Evolutionary conservation across 208 protist species (phyloP), one percentile per base, ranked within the genome.

Genomic region (Leishmania tarentolae): DNA sequence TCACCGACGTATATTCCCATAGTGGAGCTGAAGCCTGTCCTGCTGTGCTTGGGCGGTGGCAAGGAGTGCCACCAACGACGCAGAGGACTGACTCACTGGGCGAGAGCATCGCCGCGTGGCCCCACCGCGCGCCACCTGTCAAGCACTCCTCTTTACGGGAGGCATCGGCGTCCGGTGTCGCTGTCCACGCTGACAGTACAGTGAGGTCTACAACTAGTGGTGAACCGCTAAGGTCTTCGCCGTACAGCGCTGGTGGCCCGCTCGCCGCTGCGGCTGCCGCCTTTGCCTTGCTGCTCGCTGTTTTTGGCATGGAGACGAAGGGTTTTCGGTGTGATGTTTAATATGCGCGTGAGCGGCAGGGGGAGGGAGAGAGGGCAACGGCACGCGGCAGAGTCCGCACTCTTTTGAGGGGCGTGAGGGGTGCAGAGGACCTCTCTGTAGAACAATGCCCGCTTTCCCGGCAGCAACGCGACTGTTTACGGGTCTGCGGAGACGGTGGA

Each of bases 181-280:
- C 68, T 5, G 59, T 52, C 80, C 80, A 83, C 35, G 52, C 15
- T 9, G 40, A 70, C 4, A 69, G 31, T 24, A 28, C 70, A 3
- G 66, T 71, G 8, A 84, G 37, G 19, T 75, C 71, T 15, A 85
- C 72, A 13, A 81, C 76, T 15, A 78, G 52, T 7, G 76, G 57
- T 11, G 82, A 61, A 8, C 82, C 82, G 71, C 57, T 73, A 46
- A 71, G 56, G 1, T 19, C 66, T 46, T 85, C 82, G 53, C 78
- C 76, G 82, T 85, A 85, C n/a, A 85, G 82, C 56, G 47, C 69
- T 8, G 82, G 82, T 44, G 76, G 76, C 17, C 74, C 76, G 31
- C 35, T 81, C 31, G 59, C 17, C 31, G 69, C 76, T 59, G 50
- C 59, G 13, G 65, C 59, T 19, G 56, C 76, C 28, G 46, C 52